Evolutionary conservation across 139 green algal genomes (phyloP), one percentile per base, ranked within the genome.

Genomic region (Ettlia oleoabundans): DNA sequence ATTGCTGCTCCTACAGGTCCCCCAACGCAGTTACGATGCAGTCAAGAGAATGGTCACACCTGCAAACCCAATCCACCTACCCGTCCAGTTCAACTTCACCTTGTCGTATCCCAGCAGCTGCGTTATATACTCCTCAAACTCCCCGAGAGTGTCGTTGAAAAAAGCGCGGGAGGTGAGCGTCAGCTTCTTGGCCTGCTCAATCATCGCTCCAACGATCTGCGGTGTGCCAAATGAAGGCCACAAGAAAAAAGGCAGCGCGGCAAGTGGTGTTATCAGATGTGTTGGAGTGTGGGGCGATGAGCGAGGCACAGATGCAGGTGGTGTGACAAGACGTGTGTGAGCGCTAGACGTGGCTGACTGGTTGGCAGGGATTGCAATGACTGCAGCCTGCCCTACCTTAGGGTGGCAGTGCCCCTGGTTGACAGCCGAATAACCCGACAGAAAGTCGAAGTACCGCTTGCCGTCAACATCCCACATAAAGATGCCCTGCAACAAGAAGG

Each of bases 401-500:
- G 97, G 97, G 80, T 99, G 97, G 81, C 90, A 96, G 87, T 99
- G 97, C 3, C 97, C 97, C 88, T 99, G 97, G 79, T 97, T 99
- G 47, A 99, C 94, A 0, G 96, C 96, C 28, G 92, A 95, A 81
- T 98, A 98, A 3, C 92, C 95, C 2, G 86, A 91, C 1, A 98
- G 87, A 66, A 98, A 98, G 82, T 98, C 95, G 76, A 90, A 96
- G 88, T 98, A 98, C 32, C 66, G 76, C 61, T 93, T 89, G 78
- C 92, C 92, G 28, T 80, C 73, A 40, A 80, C 73, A 6, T 80
- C 73, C 73, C 73, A 80, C 73, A 80, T 80, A 35, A 69, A 68
- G 24, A 80, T 67, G 35, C 73, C 73, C 73, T 65, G 55, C 55
- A 65, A 28, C 5, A 28, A 32, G 21, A 5, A 65, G 21, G 15